These are phyloP conservation scores for Taphrina pruni DNA, from an alignment of 1,139 yeast species.

Conservation along the genomic window DNA sequence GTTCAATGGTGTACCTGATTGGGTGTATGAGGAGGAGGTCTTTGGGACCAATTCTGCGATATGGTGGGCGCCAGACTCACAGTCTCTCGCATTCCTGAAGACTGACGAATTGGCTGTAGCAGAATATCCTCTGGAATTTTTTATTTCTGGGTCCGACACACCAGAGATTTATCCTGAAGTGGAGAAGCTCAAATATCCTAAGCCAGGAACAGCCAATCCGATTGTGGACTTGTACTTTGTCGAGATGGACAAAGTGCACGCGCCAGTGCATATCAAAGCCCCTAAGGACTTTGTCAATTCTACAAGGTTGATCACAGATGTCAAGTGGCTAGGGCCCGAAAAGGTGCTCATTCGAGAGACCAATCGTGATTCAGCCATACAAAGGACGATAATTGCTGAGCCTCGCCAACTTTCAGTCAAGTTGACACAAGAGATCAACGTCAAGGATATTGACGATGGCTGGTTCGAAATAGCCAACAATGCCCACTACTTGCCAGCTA, in stretches of 20 bases:
- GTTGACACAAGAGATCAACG: constrained; percentile 57
- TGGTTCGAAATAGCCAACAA: constrained; percentile 85
- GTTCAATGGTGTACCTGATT: constrained; percentile 89
- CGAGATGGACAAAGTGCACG: constrained; percentile 44
- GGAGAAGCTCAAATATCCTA: constrained; percentile 75
- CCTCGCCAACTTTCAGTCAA: constrained; percentile 54
- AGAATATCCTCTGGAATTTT: constrained; percentile 68
- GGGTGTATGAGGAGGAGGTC: constrained; percentile 98
- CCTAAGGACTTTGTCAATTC: constrained; percentile 51
- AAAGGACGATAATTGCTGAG: constrained; percentile 64
- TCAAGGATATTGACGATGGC: constrained; percentile 57
- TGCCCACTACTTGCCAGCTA: constrained; percentile 71
- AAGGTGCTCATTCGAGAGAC: constrained; percentile 68
- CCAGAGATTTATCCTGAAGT: constrained; percentile 62
- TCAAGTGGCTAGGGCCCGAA: constrained; percentile 66
- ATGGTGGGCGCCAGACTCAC: constrained; percentile 88
- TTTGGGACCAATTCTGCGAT: constrained; percentile 65
- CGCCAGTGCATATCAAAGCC: constrained; percentile 35
- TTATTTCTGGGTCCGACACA: constrained; percentile 52
- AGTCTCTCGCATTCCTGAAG: constrained; percentile 65
- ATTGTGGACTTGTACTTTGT: constrained; percentile 57
- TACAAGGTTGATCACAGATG: constrained; percentile 72
- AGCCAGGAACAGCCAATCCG: constrained; percentile 84
- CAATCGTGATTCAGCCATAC: constrained; percentile 69
- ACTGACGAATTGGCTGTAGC: constrained; percentile 76